Base-by-base conservation (phyloP, 2,329 filamentous ascomycete species). In the Aspergillus latus region DNA sequence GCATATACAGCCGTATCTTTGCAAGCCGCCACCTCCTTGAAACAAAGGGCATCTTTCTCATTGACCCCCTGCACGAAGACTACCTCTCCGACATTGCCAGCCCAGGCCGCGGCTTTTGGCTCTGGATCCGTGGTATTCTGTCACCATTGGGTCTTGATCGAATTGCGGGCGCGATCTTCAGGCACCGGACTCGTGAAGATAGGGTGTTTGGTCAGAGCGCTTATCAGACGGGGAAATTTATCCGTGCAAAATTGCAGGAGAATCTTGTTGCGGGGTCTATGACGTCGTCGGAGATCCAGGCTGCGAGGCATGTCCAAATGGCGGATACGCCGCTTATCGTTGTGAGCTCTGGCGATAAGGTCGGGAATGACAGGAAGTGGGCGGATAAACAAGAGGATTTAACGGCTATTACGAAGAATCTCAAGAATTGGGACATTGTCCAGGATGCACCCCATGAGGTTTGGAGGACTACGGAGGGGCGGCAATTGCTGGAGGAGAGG, bases 161-260 rank as follows among this genome's bases (percentile, higher is more conserved):
- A 15, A 80, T 96, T 34, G 82, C 85, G 0, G 92, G 89, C 0
- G 92, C 92, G 6, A 74, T 97, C 5, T 90, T 97, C 78, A 84
- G 84, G 51, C 90, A 92, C 37, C 88, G 92, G 40, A 88, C 82
- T 1, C 86, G 89, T 37, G 85, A 88, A 69, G 93, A 97, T 71
- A 88, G 94, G 8, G 86, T 96, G 9, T 95, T 89, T 73, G 94
- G 94, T 10, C 82, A 85, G 44, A 85, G 86, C 4, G 85, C 91
- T 0, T 88, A 91, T 68, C 90, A 96, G 73, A 82, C 81, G 26
- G 90, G 89, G 59, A 95, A 92, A 71, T 88, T 84, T 71, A 88
- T 97, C 72, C 96, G 95, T 72, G 89, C 92, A 4, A 90, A 92
- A 74, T 80, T 99, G 54, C 94, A 99, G 74, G 94, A 99, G 77